Evolutionary conservation across 2,329 filamentous ascomycete species (phyloP), one percentile per base, ranked within the genome.

Genomic region (Cladophialophora immunda): DNA sequence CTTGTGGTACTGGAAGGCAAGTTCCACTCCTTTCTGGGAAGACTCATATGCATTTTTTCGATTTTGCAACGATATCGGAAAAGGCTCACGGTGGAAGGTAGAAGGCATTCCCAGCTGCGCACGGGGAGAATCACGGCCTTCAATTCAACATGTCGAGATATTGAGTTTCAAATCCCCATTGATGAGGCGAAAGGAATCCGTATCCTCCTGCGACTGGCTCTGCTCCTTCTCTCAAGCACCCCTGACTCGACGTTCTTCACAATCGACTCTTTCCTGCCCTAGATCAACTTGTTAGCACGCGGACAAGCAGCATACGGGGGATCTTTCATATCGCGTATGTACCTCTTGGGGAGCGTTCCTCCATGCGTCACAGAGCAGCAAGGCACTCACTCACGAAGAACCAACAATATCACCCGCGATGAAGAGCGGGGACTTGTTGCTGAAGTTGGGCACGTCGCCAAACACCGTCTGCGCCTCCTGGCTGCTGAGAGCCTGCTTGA

Each of bases 381-480:
- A n/a, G n/a, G 45, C 17, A 17, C 7, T 17, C 13, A 34, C 41
- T 64, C 54, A 59, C 55, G 45, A 41, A 29, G 29, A 15, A 27
- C 59, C 59, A 25, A 67, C 58, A 58, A 70, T 57, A 29, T 65
- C 41, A 6, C 68, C 70, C 17, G 34, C 34, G 41, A 71, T 41
- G 38, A 72, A 62, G 2, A 66, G 1, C 0, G 70, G 69, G 13
- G 17, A 19, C 47, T 66, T 70, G 64, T 72, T 68, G 58, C 65
- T 68, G 67, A 72, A 72, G 57, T 70, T 68, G 57, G 66, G 41
- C 6, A 72, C 57, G 38, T 71, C 71, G 15, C n/a, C 69, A 11
- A 72, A 22, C 3, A 72, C 64, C 2, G 17, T 32, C 27, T 63
- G 58, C 30, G 57, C 36, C 15, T 36, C 61, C 25, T 68, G 54